phyloP scores from a whole-genome alignment of 805 yeast genomes.

The Saturnispora gosingensis region DNA sequence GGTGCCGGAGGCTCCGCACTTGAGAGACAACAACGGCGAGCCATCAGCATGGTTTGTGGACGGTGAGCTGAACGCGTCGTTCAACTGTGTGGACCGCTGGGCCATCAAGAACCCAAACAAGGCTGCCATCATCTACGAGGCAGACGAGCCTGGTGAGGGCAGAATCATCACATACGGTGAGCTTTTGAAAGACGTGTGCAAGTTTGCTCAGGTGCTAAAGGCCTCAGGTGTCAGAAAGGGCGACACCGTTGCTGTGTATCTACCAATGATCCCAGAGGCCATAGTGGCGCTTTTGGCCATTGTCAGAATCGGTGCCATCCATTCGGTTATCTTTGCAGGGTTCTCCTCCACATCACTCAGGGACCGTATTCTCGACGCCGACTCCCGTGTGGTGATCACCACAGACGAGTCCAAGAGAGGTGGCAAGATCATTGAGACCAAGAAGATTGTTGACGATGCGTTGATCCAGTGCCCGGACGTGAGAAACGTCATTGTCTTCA shows the following conservation, averaged over 20 bases:
- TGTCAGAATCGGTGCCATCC: conserved; percentile 73
- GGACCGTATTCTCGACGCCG: conserved; percentile 66
- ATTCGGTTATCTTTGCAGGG: conserved; percentile 81
- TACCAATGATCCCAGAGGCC: conserved; percentile 84
- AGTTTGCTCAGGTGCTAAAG: conserved; percentile 60
- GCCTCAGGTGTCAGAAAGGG: conserved; percentile 67
- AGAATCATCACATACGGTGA: conserved; percentile 59
- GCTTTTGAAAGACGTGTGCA: conserved; percentile 58
- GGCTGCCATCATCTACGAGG: conserved; percentile 70
- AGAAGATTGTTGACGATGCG: conserved; percentile 78
- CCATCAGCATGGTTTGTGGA: conserved; percentile 67
- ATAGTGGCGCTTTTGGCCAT: conserved; percentile 68
- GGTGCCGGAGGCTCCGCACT: conserved; percentile 31
- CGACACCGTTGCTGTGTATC: conserved; percentile 76
- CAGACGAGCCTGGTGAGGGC: conserved; percentile 66
- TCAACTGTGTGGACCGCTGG: conserved; percentile 76
- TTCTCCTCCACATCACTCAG: conserved; percentile 63
- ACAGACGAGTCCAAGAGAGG: conserved; percentile 80
- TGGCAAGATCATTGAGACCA: conserved; percentile 71
- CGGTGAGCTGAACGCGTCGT: conserved; percentile 72
- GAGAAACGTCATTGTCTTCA: conserved; percentile 58
- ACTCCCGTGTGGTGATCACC: conserved; percentile 64
- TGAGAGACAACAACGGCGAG: conserved; percentile 41
- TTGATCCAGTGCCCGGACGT: conserved; percentile 57
- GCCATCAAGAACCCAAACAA: conserved; percentile 64